Evolutionary conservation across 768 basidiomycete species (phyloP).

Genomic region (Crucibulum laeve): DNA sequence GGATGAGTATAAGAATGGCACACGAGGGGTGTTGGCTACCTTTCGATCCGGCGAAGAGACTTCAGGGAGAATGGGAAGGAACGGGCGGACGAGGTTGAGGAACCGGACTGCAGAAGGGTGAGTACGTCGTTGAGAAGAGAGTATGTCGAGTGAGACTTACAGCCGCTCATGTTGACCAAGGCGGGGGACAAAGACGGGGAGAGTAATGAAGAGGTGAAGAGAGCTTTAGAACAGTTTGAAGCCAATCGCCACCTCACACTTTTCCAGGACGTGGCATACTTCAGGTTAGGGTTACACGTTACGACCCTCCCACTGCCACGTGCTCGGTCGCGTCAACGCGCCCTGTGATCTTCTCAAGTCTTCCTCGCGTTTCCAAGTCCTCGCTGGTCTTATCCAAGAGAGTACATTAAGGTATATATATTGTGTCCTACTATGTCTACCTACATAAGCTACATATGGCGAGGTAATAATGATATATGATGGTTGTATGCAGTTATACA

Average conservation of each 20-base stretch:
- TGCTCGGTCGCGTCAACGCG: too few relatives aligned
- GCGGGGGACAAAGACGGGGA: constrained; percentile 19
- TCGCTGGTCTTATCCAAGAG: too few relatives aligned
- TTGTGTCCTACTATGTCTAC: too few relatives aligned
- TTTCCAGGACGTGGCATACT: constrained; percentile 39
- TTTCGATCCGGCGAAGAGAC: constrained; percentile 98
- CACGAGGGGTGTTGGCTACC: constrained; percentile 33
- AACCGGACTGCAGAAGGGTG: constrained; percentile 71
- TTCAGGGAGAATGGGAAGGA: constrained; percentile 94
- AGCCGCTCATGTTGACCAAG: constrained; percentile 69
- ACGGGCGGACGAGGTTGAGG: constrained; percentile 96
- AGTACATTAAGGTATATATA: too few relatives aligned
- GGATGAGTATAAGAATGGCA: background rate
- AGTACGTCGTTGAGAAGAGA: constrained; percentile 6
- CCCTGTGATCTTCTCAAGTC: too few relatives aligned
- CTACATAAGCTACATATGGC: too few relatives aligned
- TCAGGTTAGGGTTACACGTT: too few relatives aligned
- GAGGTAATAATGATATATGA: too few relatives aligned
- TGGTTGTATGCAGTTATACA: too few relatives aligned
- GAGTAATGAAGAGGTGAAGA: constrained; percentile 14
- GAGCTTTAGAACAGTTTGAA: constrained; percentile 4
- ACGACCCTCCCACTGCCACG: too few relatives aligned
- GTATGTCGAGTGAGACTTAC: constrained; percentile 38
- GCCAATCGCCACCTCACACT: constrained; percentile 26
- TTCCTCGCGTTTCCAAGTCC: too few relatives aligned